Percentiles rank a stretch among this genome's conserved stretches.
Conservation (phyloP, 768 basidiomycete species). For the Scleroderma bovista region DNA sequence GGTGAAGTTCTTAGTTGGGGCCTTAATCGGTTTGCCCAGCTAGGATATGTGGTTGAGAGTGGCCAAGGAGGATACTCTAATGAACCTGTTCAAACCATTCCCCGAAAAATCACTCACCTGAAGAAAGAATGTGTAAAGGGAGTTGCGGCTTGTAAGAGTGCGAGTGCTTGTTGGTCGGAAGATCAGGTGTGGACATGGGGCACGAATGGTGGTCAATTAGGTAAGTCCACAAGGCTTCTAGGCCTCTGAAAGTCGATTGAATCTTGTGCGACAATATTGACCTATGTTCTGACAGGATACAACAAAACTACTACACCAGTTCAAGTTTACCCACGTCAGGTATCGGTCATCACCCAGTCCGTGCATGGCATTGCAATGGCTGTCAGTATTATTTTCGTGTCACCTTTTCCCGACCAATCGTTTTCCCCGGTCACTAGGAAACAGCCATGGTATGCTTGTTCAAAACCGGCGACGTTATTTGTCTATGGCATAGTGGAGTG, state of each 20-base stretch:
- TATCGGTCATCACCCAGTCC: conserved; percentile 67
- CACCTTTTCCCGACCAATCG: neutral
- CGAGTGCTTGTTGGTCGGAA: conserved; percentile 86
- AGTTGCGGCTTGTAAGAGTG: conserved; percentile 79
- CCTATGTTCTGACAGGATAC: conserved; percentile 48
- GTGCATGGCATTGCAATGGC: conserved; percentile 72
- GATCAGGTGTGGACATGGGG: conserved; percentile 84
- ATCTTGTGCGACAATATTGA: neutral
- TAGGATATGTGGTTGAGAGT: conserved; percentile 78
- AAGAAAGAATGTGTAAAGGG: conserved; percentile 77
- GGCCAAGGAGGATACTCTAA: conserved; percentile 43
- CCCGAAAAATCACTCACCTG: conserved; percentile 72
- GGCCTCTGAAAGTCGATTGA: neutral
- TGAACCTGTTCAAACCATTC: conserved; percentile 70
- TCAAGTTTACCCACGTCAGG: conserved; percentile 74
- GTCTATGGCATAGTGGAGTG: conserved; percentile 70
- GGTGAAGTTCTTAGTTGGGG: conserved; percentile 93
- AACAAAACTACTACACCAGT: conserved; percentile 68
- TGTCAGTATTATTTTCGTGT: conserved; percentile 36
- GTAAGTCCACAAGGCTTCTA: conserved; percentile 31
- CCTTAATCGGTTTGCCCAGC: conserved; percentile 80
- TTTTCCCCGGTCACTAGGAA: conserved; percentile 48
- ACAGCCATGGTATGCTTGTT: conserved; percentile 78
- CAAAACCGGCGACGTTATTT: conserved; percentile 74
- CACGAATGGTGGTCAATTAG: conserved; percentile 88